These are phyloP conservation scores for Glonium stellatum DNA, from an alignment of 495 filamentous ascomycete species.

Conservation along the genomic window DNA sequence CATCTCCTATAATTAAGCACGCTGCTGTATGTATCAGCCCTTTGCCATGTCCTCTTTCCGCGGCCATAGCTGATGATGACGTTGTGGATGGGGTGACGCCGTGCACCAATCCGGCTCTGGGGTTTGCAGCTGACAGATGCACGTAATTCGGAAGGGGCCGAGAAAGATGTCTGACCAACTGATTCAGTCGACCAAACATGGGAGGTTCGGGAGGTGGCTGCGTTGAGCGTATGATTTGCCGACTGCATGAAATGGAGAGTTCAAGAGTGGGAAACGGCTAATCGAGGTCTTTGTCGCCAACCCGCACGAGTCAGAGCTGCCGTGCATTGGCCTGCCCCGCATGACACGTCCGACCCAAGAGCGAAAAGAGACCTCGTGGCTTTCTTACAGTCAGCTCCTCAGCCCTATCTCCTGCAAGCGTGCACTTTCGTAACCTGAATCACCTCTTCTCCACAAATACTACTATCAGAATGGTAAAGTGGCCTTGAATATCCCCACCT, in stretches of 20 bases:
- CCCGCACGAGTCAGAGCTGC: neutral
- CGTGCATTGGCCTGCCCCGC: neutral
- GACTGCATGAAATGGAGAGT: neutral
- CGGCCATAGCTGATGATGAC: slow-evolving; percentile 31
- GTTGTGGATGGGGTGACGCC: slow-evolving; percentile 24
- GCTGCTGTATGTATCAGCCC: slow-evolving; percentile 79
- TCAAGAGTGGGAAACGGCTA: neutral
- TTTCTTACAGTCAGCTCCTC: slow-evolving; percentile 5
- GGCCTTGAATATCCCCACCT: neutral
- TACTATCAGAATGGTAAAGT: slow-evolving; percentile 8
- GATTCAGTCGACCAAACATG: slow-evolving; percentile 72
- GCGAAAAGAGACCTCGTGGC: no score
- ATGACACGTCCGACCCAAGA: neutral
- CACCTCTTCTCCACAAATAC: neutral
- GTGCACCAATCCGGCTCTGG: slow-evolving; percentile 16
- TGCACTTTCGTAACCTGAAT: neutral
- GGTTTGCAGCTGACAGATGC: slow-evolving; percentile 40
- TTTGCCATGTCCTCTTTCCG: slow-evolving; percentile 43
- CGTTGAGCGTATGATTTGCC: neutral
- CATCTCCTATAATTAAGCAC: slow-evolving; percentile 93
- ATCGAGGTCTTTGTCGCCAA: neutral
- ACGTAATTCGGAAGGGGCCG: slow-evolving; percentile 51
- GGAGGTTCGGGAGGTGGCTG: neutral
- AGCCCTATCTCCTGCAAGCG: slow-evolving; percentile 13
- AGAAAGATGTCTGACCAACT: slow-evolving; percentile 66